Evolutionary conservation across 2,329 filamentous ascomycete genomes (phyloP).

Genomic region (Pleurostoma richardsiae): DNA sequence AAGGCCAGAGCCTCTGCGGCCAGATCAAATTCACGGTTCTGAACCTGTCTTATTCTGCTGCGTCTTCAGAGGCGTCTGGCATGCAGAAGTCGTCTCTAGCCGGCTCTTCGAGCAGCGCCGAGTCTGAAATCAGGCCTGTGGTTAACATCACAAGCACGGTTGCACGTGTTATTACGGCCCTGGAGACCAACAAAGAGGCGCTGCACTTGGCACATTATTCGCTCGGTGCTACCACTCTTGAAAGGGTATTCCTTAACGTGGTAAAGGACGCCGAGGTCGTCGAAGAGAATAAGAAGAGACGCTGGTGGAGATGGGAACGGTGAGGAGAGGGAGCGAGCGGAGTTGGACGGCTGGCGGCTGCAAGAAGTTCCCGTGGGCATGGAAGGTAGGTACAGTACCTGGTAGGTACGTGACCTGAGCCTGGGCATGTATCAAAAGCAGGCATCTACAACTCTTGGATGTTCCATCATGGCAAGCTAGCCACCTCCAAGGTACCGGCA

Average conservation of each 20-base stretch:
- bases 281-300: neutral
- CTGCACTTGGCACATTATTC: neutral
- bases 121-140: neutral
- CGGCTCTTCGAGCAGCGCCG: neutral
- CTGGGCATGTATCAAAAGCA: too few relatives aligned
- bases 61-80: too few relatives aligned
- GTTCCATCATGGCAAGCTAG: too few relatives aligned
- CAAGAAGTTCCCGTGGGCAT: too few relatives aligned
- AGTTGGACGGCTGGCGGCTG: too few relatives aligned
- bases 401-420: too few relatives aligned
- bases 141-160: neutral
- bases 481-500: too few relatives aligned
- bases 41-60: neutral
- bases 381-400: too few relatives aligned
- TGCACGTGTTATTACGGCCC: neutral
- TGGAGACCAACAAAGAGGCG: neutral
- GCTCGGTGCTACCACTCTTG: neutral
- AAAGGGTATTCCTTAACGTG: neutral
- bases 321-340: neutral
- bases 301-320: neutral
- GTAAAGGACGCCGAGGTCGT: neutral
- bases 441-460: too few relatives aligned
- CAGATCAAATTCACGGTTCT: neutral
- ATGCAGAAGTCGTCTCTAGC: neutral
- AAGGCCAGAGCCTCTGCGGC: conserved; percentile 23